Conservation (phyloP, 1,284 basidiomycete genomes). For the Phylloboletellus chloephorus region DNA sequence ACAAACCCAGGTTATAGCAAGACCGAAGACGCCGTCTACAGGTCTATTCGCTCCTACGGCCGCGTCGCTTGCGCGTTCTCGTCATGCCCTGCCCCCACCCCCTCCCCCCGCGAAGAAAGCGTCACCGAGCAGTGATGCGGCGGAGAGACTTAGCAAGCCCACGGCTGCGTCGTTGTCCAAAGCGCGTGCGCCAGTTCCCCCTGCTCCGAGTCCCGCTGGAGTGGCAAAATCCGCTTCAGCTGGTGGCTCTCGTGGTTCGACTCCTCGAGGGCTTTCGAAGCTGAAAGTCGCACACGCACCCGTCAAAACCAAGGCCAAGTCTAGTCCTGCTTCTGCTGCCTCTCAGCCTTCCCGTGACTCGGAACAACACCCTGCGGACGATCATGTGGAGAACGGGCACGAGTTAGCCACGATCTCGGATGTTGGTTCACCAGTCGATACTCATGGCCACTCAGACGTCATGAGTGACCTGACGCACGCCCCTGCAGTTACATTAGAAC, state of each 20-base stretch:
- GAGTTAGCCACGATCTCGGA: conserved; percentile 12
- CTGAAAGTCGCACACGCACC: conserved; percentile 18
- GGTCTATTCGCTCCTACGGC: conserved; percentile 74
- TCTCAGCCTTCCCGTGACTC: conserved; percentile 15
- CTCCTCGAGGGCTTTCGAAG: conserved; percentile 21
- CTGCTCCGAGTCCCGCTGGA: conserved; percentile 22
- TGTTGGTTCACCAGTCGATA: conserved; percentile 10
- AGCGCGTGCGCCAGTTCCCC: conserved; percentile 29
- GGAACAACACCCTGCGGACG: conserved; percentile 13
- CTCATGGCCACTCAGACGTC: conserved; percentile 11
- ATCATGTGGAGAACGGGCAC: conserved; percentile 24
- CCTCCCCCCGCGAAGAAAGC: conserved; percentile 50
- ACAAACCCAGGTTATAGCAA: conserved; percentile 22
- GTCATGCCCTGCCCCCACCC: conserved; percentile 43
- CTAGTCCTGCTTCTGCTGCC: conserved; percentile 10
- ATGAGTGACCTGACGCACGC: conserved; percentile 8
- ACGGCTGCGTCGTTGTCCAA: conserved; percentile 68
- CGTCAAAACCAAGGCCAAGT: conserved; percentile 12
- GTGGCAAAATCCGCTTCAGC: conserved; percentile 23
- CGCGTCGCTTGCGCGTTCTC: conserved; percentile 64
- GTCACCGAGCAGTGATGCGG: conserved; percentile 41
- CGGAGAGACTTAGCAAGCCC: conserved; percentile 67
- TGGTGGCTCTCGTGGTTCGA: conserved; percentile 8
- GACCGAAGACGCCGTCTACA: conserved; percentile 52
- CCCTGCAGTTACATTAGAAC: conserved; percentile 7